Base-by-base conservation (phyloP, 768 basidiomycete species). In the Candolleomyces aberdarensis region DNA sequence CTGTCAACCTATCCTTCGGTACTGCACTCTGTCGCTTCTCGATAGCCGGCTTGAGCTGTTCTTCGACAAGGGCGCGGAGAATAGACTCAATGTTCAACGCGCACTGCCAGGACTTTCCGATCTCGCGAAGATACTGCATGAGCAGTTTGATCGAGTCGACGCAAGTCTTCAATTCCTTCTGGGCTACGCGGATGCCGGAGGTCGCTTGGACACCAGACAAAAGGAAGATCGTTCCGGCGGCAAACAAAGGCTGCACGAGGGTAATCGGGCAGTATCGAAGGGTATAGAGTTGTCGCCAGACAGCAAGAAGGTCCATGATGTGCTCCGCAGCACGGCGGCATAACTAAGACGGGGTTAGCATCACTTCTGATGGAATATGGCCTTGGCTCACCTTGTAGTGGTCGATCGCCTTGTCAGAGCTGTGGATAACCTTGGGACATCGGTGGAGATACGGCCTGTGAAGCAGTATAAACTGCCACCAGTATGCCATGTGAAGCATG, bases 391-490 rank as follows among this genome's bases (percentile, higher is more conserved):
- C 83, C 74, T 84, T 84, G 66, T 83, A 80, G 66, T 84, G 83
- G 64, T 78, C 82, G 59, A 76, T 82, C 61, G 74, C 76, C 57
- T 68, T 72, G 60, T 76, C 78, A 13, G 69, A 72, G 61, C 62
- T 73, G 65, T 74, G 71, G 62, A 72, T 71, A 62, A 71, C 70
- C 61, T 78, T 72, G 57, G 76, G 62, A 66, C 75, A 72, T 62
- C 74, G 80, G 63, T 71, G 79, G 69, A 76, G 84, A 75, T 74
- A 84, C 0, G 85, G 85, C 3, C 86, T 77, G 62, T 87, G 84
- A 0, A 88, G 78, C 17, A 88, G 77, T 39, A 88, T 84, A 63
- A 82, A 79, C 17, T 81, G 70, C 81, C 84, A 86, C 78, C 83
- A 82, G 66, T 83, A 85, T 10, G 79, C 74, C 31, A 82, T 72